phyloP scores from a whole-genome alignment of 2,329 filamentous ascomycete genomes.

The Calonectria ilicicola region DNA sequence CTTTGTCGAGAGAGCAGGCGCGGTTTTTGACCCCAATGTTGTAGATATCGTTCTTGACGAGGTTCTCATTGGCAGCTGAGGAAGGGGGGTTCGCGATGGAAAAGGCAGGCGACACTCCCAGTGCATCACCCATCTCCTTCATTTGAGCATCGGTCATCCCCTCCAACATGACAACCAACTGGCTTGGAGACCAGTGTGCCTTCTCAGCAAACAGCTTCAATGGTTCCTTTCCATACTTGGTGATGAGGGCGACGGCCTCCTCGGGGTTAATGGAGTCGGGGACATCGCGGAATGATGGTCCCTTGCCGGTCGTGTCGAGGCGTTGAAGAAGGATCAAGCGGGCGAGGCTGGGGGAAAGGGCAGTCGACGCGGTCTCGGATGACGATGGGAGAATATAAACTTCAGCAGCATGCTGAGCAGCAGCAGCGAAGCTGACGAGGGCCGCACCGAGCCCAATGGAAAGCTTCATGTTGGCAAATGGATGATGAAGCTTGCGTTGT shows the following conservation, averaged over 20 bases:
- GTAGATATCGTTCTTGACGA: slow-evolving; percentile 57
- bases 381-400: slow-evolving; percentile 64
- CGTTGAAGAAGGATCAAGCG: slow-evolving; percentile 71
- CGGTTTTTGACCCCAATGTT: slow-evolving; percentile 50
- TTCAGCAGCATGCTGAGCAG: slow-evolving; percentile 57
- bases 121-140: slow-evolving; percentile 54
- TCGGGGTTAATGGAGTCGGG: slow-evolving; percentile 54
- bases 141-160: slow-evolving; percentile 63
- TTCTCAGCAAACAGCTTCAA: slow-evolving; percentile 61
- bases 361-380: slow-evolving; percentile 49
- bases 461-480: slow-evolving; percentile 56
- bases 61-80: slow-evolving; percentile 53
- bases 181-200: slow-evolving; percentile 53
- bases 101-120: slow-evolving; percentile 59
- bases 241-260: slow-evolving; percentile 68
- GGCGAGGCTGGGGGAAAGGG: slow-evolving; percentile 65
- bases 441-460: slow-evolving; percentile 53
- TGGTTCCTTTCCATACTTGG: slow-evolving; percentile 68
- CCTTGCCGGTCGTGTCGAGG: slow-evolving; percentile 60
- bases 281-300: slow-evolving; percentile 61
- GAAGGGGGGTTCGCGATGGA: slow-evolving; percentile 60
- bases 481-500: slow-evolving; percentile 47
- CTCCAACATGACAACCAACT: slow-evolving; percentile 72
- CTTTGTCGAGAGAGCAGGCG: slow-evolving; percentile 52
- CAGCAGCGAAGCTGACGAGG: slow-evolving; percentile 53